Evolutionary conservation across 2,329 filamentous ascomycete species (phyloP), one percentile per base, ranked within the genome.

Genomic region (Colletotrichum magnum): DNA sequence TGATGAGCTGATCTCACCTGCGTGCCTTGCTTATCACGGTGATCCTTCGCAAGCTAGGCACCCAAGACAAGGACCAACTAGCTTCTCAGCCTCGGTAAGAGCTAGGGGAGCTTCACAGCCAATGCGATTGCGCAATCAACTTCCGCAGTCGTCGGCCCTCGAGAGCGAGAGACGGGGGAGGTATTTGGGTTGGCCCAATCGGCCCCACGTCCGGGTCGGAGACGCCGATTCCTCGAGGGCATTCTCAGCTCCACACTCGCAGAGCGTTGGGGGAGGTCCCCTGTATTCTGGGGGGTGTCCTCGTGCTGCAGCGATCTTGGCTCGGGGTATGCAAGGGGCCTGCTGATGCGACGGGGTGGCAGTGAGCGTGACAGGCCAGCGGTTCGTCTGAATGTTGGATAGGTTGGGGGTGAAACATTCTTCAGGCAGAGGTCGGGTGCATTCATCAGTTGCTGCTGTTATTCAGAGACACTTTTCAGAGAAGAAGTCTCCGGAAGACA

Each of bases 171-270:
- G 28, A 32, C 28, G 6, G 6, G 28, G 10, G 28, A 24, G 21
- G 10, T 32, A 9, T 9, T 32, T 7, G 28, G 28, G 15, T 12
- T 36, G 51, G 56, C 66, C 62, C 62, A 45, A 51, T 57, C 62
- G 56, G 62, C 57, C 62, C 66, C 66, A 41, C 66, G 39, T n/a
- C n/a, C 56, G 56, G 43, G 28, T 53, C 66, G 66, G 62, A 32
- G 51, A 69, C 15, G 56, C 66, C 62, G 66, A 60, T 13, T 13
- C 24, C 53, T 64, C 39, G 50, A 13, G 13, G 41, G 54, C 28
- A 32, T 51, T 12, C n/a, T 51, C 41, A 51, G 43, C 24, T 24
- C 66, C 61, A 51, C 62, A 56, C 0, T 18, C 43, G 28, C 7
- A 7, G 28, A 32, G 28, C 28, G 16, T 32, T 7, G 36, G 21